phyloP scores from a whole-genome alignment of 176 grass and related monocot species.

The Lolium rigidum region DNA sequence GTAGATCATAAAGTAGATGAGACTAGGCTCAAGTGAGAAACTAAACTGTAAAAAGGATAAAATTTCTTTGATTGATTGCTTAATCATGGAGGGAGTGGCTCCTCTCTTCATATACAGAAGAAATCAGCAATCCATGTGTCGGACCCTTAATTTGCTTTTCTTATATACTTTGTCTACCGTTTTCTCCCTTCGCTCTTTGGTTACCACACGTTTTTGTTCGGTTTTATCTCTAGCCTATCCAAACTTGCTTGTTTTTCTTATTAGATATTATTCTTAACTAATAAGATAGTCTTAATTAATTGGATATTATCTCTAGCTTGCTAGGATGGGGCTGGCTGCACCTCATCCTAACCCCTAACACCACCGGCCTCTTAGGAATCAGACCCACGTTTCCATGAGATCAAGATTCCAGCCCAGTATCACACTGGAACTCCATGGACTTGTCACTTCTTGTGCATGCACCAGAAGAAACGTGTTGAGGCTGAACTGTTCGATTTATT shows the following conservation, averaged over 20 bases:
- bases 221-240: not conserved
- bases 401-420: constrained; percentile 5
- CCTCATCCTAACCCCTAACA: not conserved
- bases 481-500: not conserved
- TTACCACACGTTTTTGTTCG: not conserved
- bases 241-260: not conserved
- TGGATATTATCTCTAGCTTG: not conserved
- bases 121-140: not conserved
- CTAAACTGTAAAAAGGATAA: not conserved
- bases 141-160: not conserved
- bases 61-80: constrained; percentile 3
- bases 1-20: not conserved
- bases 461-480: not conserved
- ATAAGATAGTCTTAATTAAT: constrained; percentile 1
- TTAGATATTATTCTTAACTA: not conserved
- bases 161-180: constrained; percentile 5
- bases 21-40: not conserved
- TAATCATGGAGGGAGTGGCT: not conserved
- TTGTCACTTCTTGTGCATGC: constrained; percentile 1
- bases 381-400: not conserved
- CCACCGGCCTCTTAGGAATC: not conserved
- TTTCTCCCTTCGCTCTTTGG: not conserved
- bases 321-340: not conserved
- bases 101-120: not conserved
- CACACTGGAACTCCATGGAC: not conserved